phyloP scores from a whole-genome alignment of 768 basidiomycete genomes.

The Mycena metata region DNA sequence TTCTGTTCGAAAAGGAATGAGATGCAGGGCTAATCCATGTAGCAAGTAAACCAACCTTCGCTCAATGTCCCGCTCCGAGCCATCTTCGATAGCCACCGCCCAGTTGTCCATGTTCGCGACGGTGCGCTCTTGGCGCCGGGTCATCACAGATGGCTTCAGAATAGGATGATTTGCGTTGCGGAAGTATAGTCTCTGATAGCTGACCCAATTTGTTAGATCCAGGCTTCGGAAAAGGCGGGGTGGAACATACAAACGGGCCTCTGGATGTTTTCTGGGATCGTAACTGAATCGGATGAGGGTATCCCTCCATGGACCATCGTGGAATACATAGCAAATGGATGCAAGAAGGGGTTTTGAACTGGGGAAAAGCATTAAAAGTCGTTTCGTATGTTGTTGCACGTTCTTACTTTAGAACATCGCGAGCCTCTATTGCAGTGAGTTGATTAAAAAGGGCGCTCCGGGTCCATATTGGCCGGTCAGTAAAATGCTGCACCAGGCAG shows the following conservation, averaged over 20 bases:
- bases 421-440: constrained; percentile 73
- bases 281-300: constrained; percentile 89
- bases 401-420: constrained; percentile 82
- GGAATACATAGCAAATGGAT: constrained; percentile 87
- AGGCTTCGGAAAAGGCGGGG: background rate
- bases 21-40: background rate
- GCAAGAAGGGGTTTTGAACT: constrained; percentile 90
- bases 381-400: background rate
- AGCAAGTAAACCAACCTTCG: constrained; percentile 52
- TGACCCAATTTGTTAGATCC: constrained; percentile 48
- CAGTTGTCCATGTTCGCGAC: constrained; percentile 56
- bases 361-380: constrained; percentile 12
- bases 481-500: constrained; percentile 66
- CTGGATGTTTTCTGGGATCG: constrained; percentile 84
- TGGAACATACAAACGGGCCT: constrained; percentile 79
- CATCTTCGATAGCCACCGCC: constrained; percentile 51
- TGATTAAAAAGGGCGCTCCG: constrained; percentile 89
- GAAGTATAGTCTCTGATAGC: constrained; percentile 94
- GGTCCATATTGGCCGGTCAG: constrained; percentile 89
- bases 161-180: constrained; percentile 89
- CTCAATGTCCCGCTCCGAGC: constrained; percentile 54
- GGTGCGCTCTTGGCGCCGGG: constrained; percentile 72
- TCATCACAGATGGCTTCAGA: constrained; percentile 80
- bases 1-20: constrained; percentile 50
- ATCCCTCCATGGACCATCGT: constrained; percentile 95